Base-by-base conservation (phyloP, 1,284 basidiomycete genomes). In the Inonotus obliquus region DNA sequence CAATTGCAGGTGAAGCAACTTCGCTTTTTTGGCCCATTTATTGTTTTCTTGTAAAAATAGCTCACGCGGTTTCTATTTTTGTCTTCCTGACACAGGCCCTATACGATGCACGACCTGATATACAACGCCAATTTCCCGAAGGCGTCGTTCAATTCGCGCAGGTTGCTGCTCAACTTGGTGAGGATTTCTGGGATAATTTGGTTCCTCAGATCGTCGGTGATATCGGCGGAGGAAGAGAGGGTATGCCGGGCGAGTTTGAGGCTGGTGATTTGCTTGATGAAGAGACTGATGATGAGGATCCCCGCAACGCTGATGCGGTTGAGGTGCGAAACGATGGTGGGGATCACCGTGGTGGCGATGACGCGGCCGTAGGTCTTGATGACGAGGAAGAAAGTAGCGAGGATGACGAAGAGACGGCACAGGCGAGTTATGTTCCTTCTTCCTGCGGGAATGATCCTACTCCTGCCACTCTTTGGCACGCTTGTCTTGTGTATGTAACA, bases 141-240 rank as follows among this genome's bases (percentile, higher is more conserved):
- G 89, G 87, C 0, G 72, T 87, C 11, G 72, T 84, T 19, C 81
- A 87, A 67, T 85, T 91, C 65, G 81, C 82, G 32, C 82, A 86
- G 71, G 72, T 79, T 64, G 76, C 81, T 25, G 84, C 71, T 11
- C 78, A 86, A 71, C 72, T 86, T 67, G 81, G 81, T 0, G 80
- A 82, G 45, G 85, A 86, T 21, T 78, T 75, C 7, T 65, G 89
- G 60, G 79, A 87, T 53, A 85, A 85, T 59, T 63, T 73, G 56
- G 77, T 89, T 77, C 79, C 73, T 10, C 74, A 79, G 25, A 77
- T 62, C 11, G 71, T 66, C 4, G 69, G 44, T 47, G 67, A 57
- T 17, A 67, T n/a, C 9, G 74, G 62, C 79, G 73, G 79, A 75
- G 4, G 80, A 76, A 11, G 71, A 21, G 64, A 56, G 51, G 65